phyloP scores from a whole-genome alignment of 2,329 filamentous ascomycete species.

The Claviceps capensis region DNA sequence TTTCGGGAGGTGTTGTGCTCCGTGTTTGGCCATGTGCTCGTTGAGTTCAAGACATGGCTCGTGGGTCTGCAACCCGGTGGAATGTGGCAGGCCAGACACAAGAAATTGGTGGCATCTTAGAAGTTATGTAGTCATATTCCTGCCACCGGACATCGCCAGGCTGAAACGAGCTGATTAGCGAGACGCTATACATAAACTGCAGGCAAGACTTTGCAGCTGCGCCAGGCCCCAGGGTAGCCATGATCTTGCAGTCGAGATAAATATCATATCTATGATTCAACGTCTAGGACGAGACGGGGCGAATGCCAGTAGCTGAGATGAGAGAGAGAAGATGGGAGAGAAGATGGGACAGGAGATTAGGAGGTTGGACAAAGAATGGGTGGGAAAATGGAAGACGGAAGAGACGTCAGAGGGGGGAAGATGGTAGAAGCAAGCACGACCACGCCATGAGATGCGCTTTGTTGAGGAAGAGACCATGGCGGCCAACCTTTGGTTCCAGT shows the following conservation, averaged over 20 bases:
- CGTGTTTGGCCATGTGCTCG: conserved; percentile 24
- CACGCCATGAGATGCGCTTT: background rate
- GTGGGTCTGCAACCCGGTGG: conserved; percentile 9
- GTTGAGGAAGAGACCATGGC: conserved; percentile 1
- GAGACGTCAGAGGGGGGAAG: too few relatives aligned
- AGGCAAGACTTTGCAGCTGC: too few relatives aligned
- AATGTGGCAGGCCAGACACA: background rate
- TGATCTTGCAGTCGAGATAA: too few relatives aligned
- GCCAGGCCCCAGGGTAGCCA: too few relatives aligned
- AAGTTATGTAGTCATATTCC: background rate
- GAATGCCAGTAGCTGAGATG: background rate
- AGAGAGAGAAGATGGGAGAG: background rate
- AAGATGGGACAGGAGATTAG: too few relatives aligned
- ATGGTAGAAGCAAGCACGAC: background rate
- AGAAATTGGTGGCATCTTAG: background rate
- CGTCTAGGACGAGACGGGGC: too few relatives aligned
- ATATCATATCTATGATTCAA: too few relatives aligned
- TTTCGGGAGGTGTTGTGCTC: conserved; percentile 6
- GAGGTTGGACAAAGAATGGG: too few relatives aligned
- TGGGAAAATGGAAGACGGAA: too few relatives aligned
- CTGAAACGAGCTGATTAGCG: background rate
- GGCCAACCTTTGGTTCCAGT: background rate
- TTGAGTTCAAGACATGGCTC: conserved; percentile 16
- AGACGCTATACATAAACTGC: background rate
- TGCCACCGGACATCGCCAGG: background rate